Base-by-base conservation (phyloP, 140 eudicot genomes). In the Bidens hawaiensis region DNA sequence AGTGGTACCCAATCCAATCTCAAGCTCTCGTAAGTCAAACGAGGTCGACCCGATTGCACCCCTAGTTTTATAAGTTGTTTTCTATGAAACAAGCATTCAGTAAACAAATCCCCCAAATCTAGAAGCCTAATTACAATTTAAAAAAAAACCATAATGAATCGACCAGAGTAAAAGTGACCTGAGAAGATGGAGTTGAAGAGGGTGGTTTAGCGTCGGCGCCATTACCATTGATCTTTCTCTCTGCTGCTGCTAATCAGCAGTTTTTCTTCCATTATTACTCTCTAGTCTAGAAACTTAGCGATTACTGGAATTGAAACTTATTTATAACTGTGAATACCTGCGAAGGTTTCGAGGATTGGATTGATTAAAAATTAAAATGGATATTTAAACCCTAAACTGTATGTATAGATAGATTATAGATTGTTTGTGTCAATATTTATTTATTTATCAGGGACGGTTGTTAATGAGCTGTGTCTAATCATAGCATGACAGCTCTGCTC, bases 261-360 rank as follows among this genome's bases (percentile, higher is more conserved):
- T 61, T 85, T 88, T 22, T 85, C 95, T 71, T 90, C 95, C 64
- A 78, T 90, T 94, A 90, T 86, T 56, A 38, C 50, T 40, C 41
- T 25, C 67, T n/a, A n/a, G n/a, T n/a, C n/a, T n/a, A n/a, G n/a
- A n/a, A n/a, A n/a, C n/a, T n/a, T n/a, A n/a, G n/a, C n/a, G n/a
- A n/a, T n/a, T n/a, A n/a, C n/a, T n/a, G n/a, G n/a, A n/a, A n/a
- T n/a, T n/a, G n/a, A n/a, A n/a, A n/a, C n/a, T n/a, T n/a, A n/a
- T n/a, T n/a, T n/a, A n/a, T n/a, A n/a, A 42, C 33, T 34, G 75
- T 61, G 63, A 68, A 15, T 26, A 23, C 17, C 26, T 50, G 77
- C 68, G 70, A 70, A 27, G 40, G 60, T 14, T 51, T 49, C 54
- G 68, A 70, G 73, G 72, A 50, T 60, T 58, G 19, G 8, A 23